These are phyloP conservation scores for Nepenthes alata DNA, from an alignment of 179 eudicot genomes.

Conservation along the genomic window DNA sequence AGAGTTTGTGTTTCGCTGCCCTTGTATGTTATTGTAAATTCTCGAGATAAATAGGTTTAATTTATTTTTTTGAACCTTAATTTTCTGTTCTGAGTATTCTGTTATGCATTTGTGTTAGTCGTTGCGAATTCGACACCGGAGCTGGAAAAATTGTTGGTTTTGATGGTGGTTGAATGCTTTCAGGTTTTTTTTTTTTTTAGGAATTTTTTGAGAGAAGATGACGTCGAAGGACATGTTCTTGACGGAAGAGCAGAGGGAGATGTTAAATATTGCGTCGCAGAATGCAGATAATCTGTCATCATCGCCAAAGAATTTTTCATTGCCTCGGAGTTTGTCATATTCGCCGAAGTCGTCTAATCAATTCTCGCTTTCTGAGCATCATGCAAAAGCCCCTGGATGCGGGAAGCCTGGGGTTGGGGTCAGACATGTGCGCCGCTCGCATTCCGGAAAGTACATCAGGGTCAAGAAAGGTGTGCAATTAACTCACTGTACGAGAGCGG, in stretches of 20 bases:
- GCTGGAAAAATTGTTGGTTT: too few relatives aligned
- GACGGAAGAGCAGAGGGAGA: conserved; percentile 93
- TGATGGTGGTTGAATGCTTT: too few relatives aligned
- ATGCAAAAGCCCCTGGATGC: conserved; percentile 46
- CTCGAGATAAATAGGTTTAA: too few relatives aligned
- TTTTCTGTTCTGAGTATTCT: too few relatives aligned
- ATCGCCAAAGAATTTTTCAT: conserved; percentile 34
- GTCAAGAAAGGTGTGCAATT: conserved; percentile 62
- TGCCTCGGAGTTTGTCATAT: conserved; percentile 20
- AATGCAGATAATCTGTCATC: conserved; percentile 50
- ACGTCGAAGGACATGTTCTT: conserved; percentile 82
- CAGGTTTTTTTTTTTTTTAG: too few relatives aligned
- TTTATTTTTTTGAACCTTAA: too few relatives aligned
- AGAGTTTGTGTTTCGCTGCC: too few relatives aligned
- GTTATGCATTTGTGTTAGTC: too few relatives aligned
- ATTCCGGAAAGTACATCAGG: conserved; percentile 60
- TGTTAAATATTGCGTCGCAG: conserved; percentile 60
- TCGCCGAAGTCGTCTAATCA: conserved; percentile 26
- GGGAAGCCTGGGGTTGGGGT: conserved; percentile 32
- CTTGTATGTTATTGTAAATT: too few relatives aligned
- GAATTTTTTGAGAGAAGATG: conserved; percentile 27
- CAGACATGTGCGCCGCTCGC: conserved; percentile 62
- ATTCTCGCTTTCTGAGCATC: conserved; percentile 38
- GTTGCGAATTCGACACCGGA: too few relatives aligned
- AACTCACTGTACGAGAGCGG: not conserved